Evolutionary conservation across 345 rosid species (phyloP).

Genomic region (Citrus mangshanensis): DNA sequence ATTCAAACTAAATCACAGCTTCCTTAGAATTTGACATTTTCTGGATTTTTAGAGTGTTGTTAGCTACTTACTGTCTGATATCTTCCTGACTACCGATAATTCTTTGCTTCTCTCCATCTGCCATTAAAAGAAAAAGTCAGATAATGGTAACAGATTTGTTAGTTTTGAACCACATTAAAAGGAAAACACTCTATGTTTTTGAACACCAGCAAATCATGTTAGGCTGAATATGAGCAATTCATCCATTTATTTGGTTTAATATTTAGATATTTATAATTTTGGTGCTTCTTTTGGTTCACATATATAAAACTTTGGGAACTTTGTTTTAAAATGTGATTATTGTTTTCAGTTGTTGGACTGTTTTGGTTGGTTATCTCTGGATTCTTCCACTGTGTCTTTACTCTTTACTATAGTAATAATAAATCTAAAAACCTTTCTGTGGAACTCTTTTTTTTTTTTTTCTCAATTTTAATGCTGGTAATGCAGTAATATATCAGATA

Average conservation of each 20-base stretch:
- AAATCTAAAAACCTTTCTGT: background rate
- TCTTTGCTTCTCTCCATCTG: background rate
- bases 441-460: background rate
- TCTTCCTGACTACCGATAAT: background rate
- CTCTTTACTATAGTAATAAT: background rate
- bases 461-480: background rate
- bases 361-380: background rate
- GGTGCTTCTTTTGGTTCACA: background rate
- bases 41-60: background rate
- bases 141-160: background rate
- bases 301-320: background rate
- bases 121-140: background rate
- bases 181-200: background rate
- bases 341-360: background rate
- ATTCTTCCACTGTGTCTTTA: background rate
- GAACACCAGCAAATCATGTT: background rate
- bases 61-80: background rate
- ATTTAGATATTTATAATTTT: background rate
- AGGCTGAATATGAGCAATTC: background rate
- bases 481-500: background rate
- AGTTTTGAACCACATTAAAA: background rate
- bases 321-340: background rate
- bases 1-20: background rate
- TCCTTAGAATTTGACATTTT: background rate
- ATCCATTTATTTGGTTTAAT: background rate